Evolutionary conservation across 2,329 filamentous ascomycete species (phyloP).

Genomic region (Penicillium sp.): DNA sequence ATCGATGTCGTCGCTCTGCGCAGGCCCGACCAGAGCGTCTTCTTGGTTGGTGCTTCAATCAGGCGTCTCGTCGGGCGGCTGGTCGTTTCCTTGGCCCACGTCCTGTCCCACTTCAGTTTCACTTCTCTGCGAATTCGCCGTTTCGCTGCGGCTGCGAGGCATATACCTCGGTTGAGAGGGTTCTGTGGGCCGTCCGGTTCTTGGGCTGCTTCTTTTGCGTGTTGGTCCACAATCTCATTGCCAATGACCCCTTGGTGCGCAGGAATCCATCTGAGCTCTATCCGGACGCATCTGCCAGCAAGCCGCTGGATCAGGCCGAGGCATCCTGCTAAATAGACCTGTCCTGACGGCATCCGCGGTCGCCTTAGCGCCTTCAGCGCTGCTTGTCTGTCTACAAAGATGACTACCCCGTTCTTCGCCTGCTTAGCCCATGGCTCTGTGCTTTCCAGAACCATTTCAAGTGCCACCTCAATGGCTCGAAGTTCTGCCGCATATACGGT

Average conservation of each 20-base stretch:
- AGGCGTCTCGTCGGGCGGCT: background rate
- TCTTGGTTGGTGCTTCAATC: background rate
- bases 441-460: too few species aligned
- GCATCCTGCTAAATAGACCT: background rate
- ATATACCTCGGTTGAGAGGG: background rate
- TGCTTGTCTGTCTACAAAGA: background rate
- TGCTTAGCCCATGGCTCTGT: too few species aligned
- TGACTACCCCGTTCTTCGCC: background rate
- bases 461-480: too few species aligned
- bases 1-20: constrained; percentile 2
- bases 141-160: constrained; percentile 5
- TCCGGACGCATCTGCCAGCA: background rate
- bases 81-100: background rate
- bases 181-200: background rate
- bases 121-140: background rate
- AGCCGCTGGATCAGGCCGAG: background rate
- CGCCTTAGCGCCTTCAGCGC: background rate
- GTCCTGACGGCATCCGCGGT: background rate
- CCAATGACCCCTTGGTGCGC: background rate
- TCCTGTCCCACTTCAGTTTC: background rate
- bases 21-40: background rate
- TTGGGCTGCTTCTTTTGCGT: background rate
- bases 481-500: too few species aligned
- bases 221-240: background rate
- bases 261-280: background rate